Base-by-base conservation (phyloP, 371 early-diverging fungal genomes). In the Smittium mucronatum region DNA sequence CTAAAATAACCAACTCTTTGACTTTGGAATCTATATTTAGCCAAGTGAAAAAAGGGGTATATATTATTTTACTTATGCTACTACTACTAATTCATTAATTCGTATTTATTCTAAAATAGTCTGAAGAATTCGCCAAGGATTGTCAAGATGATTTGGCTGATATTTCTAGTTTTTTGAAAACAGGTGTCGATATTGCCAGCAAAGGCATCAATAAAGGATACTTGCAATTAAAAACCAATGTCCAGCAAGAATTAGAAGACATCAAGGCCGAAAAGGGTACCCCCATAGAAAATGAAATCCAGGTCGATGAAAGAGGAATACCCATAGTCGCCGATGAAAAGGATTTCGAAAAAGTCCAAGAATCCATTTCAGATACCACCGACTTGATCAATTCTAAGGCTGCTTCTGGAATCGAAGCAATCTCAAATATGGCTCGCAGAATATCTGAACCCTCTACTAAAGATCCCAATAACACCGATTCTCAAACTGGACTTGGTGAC, bases 51-150 rank as follows among this genome's bases (percentile, higher is more conserved):
- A 47, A 11, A 5, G 47, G 47, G 47, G 47, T 47, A 47, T 47
- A 47, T 11, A 47, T 47, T 47, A 47, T 47, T 47, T 11, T 47
- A 21, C 21, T 11, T 47, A 5, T 21, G 21, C 5, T 11, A 47
- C 5, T 47, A 47, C 47, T 11, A 11, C 47, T 47, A 47, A 47
- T 47, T 47, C 21, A 47, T 47, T 21, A 5, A 5, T 47, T 47
- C 5, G 47, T 47, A 47, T 47, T 47, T 47, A 47, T 11, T 47
- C 21, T 47, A 11, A 5, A 5, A 21, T 78, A 78, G 65, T 75
- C 78, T 2, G 70, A 73, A 32, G 71, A 78, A n/a, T 75, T 78
- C n/a, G 70, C 78, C 60, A 65, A 72, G 58, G 77, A 74, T 32
- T 78, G 77, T 67, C 64, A 67, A 58, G 71, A 78, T 58, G 78